Evolutionary conservation across 352 stramenopile genomes (phyloP).

Genomic region (Phytophthora fragariaefolia): DNA sequence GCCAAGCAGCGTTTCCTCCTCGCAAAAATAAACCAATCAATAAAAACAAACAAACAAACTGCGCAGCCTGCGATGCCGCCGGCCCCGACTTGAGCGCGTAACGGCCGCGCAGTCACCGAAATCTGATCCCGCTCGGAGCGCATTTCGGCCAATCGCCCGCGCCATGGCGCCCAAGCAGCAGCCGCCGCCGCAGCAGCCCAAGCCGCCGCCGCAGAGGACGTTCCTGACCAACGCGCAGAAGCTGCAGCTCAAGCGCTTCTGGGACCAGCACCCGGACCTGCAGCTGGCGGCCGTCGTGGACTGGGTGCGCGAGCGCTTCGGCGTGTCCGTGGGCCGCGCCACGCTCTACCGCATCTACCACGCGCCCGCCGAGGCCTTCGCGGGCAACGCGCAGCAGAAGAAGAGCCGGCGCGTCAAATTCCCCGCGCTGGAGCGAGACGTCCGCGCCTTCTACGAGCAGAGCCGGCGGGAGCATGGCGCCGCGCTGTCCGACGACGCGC

Average conservation of each 20-base stretch:
- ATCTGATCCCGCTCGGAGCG: constrained; percentile 18
- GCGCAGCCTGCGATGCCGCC: neutral
- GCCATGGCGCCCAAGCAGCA: neutral
- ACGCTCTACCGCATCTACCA: constrained; percentile 60
- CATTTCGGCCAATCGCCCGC: neutral
- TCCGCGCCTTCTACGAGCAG: constrained; percentile 41
- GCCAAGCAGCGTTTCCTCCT: neutral
- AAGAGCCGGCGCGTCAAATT: constrained; percentile 55
- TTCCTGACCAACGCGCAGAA: constrained; percentile 55
- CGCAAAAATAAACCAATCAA: too few species aligned
- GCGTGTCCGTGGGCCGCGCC: constrained; percentile 40
- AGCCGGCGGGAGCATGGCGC: constrained; percentile 5
- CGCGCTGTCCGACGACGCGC: constrained; percentile 33
- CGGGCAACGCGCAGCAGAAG: constrained; percentile 40
- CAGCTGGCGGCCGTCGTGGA: constrained; percentile 34
- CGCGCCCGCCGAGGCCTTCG: constrained; percentile 34
- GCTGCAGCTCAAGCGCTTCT: constrained; percentile 46
- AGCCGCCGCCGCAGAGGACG: constrained; percentile 34
- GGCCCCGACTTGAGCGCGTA: neutral
- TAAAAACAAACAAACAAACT: neutral
- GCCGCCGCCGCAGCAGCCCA: neutral
- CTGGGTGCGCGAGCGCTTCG: constrained; percentile 48
- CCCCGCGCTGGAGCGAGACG: constrained; percentile 43
- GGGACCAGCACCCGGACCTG: constrained; percentile 40
- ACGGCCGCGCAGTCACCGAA: neutral